A percentile compares a stretch with the other conserved stretches of the same genome.
Evolutionary conservation across 2,329 filamentous ascomycete species (phyloP).

Genomic region (Ophiostoma pallidulum): DNA sequence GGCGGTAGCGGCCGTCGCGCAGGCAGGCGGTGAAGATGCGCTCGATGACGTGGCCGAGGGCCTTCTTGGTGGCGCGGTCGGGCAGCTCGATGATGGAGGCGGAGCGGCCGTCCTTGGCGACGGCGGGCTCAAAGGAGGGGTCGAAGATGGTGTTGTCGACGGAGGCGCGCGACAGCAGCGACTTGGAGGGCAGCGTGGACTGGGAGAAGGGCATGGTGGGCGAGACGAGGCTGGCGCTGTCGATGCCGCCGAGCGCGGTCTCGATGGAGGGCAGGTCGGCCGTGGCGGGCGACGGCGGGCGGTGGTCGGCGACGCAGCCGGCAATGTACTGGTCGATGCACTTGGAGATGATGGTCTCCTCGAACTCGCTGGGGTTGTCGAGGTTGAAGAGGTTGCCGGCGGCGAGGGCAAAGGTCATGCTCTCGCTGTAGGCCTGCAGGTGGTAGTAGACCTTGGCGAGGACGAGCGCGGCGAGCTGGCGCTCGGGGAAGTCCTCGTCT

Average conservation of each 20-base stretch:
- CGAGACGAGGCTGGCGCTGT: constrained; percentile 65
- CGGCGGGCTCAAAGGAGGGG: constrained; percentile 42
- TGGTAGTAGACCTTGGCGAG: constrained; percentile 99
- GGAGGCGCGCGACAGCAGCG: constrained; percentile 77
- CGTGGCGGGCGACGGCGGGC: constrained; percentile 33
- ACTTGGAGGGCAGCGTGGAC: constrained; percentile 86
- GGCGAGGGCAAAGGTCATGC: constrained; percentile 94
- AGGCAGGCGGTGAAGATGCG: constrained; percentile 88
- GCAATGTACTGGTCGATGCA: constrained; percentile 97
- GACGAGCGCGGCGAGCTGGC: constrained; percentile 86
- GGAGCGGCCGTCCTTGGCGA: constrained; percentile 42
- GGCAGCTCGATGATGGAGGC: constrained; percentile 55
- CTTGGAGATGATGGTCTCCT: constrained; percentile 98
- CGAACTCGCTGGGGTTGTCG: constrained; percentile 84
- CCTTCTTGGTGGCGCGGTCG: constrained; percentile 63
- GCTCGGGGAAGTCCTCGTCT: constrained; percentile 88
- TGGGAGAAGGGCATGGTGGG: constrained; percentile 94
- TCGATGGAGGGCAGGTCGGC: constrained; percentile 57
- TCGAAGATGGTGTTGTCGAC: constrained; percentile 54
- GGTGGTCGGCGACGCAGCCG: constrained; percentile 47
- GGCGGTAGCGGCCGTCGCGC: constrained; percentile 75
- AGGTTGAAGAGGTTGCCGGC: constrained; percentile 93
- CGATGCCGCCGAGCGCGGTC: constrained; percentile 65
- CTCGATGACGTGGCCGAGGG: constrained; percentile 75
- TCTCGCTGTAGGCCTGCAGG: constrained; percentile 97